Percentiles rank a stretch among this genome's conserved stretches.
Conservation (phyloP, 2,329 filamentous ascomycete genomes). For the Ceratocystis papillata region DNA sequence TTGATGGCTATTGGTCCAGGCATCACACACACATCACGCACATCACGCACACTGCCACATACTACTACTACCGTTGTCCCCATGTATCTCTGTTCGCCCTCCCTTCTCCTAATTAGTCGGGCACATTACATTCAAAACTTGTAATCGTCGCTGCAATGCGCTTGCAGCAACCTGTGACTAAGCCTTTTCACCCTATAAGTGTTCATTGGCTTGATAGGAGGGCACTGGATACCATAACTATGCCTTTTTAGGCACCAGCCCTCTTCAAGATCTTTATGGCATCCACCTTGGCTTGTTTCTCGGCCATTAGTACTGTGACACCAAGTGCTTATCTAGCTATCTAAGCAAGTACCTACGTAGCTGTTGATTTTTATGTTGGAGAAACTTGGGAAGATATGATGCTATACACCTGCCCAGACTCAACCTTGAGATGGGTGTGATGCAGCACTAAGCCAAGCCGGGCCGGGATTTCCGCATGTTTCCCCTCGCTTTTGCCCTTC, state of each 20-base stretch:
- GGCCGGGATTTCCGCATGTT: too few relatives aligned
- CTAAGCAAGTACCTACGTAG: too few relatives aligned
- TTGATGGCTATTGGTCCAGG: not conserved
- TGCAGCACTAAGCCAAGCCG: too few relatives aligned
- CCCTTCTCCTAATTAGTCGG: not conserved
- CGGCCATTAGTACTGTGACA: constrained; percentile 9
- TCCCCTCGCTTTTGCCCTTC: too few relatives aligned
- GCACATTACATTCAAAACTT: not conserved
- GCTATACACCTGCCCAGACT: too few relatives aligned
- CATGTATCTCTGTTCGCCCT: not conserved
- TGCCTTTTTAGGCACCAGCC: constrained; percentile 5
- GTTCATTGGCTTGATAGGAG: not conserved
- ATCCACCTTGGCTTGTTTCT: not conserved
- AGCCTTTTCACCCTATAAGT: not conserved
- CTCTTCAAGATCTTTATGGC: not conserved
- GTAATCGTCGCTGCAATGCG: not conserved
- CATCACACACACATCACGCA: not conserved
- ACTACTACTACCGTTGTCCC: not conserved
- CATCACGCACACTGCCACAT: not conserved
- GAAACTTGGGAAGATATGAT: too few relatives aligned
- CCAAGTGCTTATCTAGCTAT: not conserved
- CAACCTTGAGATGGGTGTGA: too few relatives aligned
- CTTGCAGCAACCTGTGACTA: not conserved
- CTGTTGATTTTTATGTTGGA: too few relatives aligned
- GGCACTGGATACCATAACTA: not conserved